Conservation (phyloP, 2,329 filamentous ascomycete species). For the Graphilbum fragrans region DNA sequence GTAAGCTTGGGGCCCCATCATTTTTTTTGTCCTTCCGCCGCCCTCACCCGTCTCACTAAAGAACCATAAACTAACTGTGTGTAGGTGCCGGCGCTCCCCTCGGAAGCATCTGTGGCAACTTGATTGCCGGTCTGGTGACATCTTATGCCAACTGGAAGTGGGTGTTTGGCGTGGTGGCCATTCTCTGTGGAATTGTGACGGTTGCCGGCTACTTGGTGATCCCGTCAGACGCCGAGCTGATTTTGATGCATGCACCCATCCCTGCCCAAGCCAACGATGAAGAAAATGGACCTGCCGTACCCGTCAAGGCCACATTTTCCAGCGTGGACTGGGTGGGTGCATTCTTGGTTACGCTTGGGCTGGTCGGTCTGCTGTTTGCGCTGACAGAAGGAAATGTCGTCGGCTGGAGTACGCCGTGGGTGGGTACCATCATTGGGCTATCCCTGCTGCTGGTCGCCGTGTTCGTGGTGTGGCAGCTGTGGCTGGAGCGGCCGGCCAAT, state of each 20-base stretch:
- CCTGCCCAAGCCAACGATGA: conserved; percentile 7
- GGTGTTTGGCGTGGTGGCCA: conserved; percentile 53
- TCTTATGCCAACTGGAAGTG: conserved; percentile 54
- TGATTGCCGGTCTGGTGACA: conserved; percentile 50
- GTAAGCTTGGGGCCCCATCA: conserved; percentile 17
- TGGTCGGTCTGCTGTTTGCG: conserved; percentile 52
- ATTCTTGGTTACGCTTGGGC: conserved; percentile 45
- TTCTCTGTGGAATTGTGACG: conserved; percentile 44
- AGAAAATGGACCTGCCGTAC: conserved; percentile 9
- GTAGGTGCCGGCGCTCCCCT: conserved; percentile 53
- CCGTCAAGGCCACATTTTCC: conserved; percentile 11
- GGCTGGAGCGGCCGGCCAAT: conserved; percentile 38
- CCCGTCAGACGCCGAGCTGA: conserved; percentile 20
- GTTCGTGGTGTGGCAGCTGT: conserved; percentile 50
- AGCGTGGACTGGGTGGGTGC: conserved; percentile 56
- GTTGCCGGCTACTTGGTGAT: conserved; percentile 47
- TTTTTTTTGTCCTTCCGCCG: neutral
- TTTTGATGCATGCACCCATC: neutral
- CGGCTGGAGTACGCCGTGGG: conserved; percentile 53
- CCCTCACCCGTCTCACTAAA: neutral
- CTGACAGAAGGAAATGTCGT: conserved; percentile 58
- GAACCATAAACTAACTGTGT: too few species aligned
- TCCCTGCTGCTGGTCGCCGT: conserved; percentile 40
- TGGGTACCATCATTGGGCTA: conserved; percentile 45
- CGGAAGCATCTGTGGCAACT: conserved; percentile 52